Evolutionary conservation across 352 stramenopile genomes (phyloP).

Genomic region (Phytopythium aichiense): DNA sequence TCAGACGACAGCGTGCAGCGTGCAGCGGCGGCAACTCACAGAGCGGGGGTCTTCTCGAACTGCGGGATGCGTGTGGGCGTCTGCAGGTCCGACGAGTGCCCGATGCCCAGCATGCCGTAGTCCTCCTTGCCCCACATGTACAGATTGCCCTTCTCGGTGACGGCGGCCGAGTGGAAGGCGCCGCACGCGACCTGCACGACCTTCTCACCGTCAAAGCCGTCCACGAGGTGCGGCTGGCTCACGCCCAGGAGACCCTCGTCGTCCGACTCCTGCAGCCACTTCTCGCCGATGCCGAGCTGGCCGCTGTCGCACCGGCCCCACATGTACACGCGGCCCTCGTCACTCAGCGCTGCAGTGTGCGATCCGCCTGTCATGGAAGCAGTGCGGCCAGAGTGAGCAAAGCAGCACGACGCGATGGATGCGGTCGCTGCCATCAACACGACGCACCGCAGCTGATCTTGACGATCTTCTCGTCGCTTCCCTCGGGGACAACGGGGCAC

Average conservation of each 20-base stretch:
- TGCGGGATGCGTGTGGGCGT: constrained; percentile 49
- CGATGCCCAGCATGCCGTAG: constrained; percentile 83
- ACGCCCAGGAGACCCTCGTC: constrained; percentile 53
- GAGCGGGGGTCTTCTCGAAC: constrained; percentile 62
- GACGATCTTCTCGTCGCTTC: constrained; percentile 50
- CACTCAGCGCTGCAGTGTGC: constrained; percentile 69
- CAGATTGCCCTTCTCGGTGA: constrained; percentile 60
- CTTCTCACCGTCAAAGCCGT: constrained; percentile 68
- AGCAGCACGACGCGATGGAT: too few species aligned
- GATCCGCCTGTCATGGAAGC: constrained; percentile 30
- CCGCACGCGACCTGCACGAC: constrained; percentile 78
- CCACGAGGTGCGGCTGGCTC: constrained; percentile 46
- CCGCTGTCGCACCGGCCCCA: constrained; percentile 78
- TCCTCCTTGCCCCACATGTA: constrained; percentile 88
- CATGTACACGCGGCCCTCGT: constrained; percentile 67
- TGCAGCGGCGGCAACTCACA: constrained; percentile 30
- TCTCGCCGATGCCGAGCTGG: constrained; percentile 62
- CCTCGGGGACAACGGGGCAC: constrained; percentile 50
- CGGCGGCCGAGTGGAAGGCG: constrained; percentile 77
- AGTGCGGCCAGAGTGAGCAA: background rate
- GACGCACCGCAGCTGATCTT: constrained; percentile 67
- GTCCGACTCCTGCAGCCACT: constrained; percentile 63
- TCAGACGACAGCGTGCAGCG: too few species aligned
- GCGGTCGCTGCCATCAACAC: background rate
- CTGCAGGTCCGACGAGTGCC: constrained; percentile 70